Percentiles rank a stretch among this genome's conserved stretches.
Evolutionary conservation across 495 filamentous ascomycete genomes (phyloP).

Genomic region (Lophium mytilinum): DNA sequence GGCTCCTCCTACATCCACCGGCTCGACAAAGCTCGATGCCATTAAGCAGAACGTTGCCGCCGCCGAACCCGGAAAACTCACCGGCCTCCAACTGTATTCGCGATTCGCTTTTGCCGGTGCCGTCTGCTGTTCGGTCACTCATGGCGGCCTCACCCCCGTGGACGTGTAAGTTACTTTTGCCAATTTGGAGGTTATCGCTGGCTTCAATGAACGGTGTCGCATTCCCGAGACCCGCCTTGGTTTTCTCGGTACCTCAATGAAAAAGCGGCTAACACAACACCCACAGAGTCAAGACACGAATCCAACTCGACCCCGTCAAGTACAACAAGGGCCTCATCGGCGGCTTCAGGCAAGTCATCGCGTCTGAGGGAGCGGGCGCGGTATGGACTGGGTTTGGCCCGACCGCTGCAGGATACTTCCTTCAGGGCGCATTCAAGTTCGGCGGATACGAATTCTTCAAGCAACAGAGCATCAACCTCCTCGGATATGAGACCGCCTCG

Average conservation of each 20-base stretch:
- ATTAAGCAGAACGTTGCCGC: slow-evolving; percentile 28
- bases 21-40: slow-evolving; percentile 35
- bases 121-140: slow-evolving; percentile 89
- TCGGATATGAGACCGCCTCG: slow-evolving; percentile 38
- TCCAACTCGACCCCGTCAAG: slow-evolving; percentile 39
- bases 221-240: not conserved
- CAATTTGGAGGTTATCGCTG: no score
- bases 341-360: slow-evolving; percentile 37
- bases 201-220: not conserved
- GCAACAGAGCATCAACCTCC: slow-evolving; percentile 36
- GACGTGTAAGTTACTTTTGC: slow-evolving; percentile 73
- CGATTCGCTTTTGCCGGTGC: slow-evolving; percentile 90
- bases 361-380: slow-evolving; percentile 35
- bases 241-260: no score
- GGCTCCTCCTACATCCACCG: slow-evolving; percentile 29
- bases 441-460: slow-evolving; percentile 44
- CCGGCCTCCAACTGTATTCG: slow-evolving; percentile 39
- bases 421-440: slow-evolving; percentile 42
- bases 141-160: slow-evolving; percentile 85
- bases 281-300: slow-evolving; percentile 38
- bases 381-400: slow-evolving; percentile 37
- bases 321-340: slow-evolving; percentile 40
- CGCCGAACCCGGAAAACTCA: slow-evolving; percentile 30
- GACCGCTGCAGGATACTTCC: slow-evolving; percentile 39
- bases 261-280: slow-evolving; percentile 11